Percentiles rank a stretch among this genome's conserved stretches.
These are phyloP conservation scores for Aquilaria yunnanensis DNA, from an alignment of 345 rosid genomes.

Conservation along the genomic window DNA sequence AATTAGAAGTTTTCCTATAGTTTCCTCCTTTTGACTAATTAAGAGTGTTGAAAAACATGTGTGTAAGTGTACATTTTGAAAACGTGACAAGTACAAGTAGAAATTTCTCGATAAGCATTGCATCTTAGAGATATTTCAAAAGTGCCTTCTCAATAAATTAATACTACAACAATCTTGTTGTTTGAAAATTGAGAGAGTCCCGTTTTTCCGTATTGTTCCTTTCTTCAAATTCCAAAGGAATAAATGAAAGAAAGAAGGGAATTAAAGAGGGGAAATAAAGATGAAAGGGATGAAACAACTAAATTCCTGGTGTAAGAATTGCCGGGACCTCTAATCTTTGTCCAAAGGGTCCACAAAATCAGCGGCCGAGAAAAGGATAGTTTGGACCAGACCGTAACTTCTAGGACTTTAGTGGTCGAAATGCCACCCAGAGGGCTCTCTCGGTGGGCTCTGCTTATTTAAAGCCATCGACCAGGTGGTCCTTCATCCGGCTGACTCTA, in stretches of 20 bases:
- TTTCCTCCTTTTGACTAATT: no score
- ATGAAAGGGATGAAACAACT: slow-evolving; percentile 27
- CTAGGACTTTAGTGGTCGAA: slow-evolving; percentile 14
- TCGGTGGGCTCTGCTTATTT: background rate
- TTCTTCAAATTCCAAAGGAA: background rate
- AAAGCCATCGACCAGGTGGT: slow-evolving; percentile 8
- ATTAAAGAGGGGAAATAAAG: slow-evolving; percentile 12
- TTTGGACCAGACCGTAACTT: slow-evolving; percentile 14
- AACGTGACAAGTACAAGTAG: no score
- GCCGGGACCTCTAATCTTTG: slow-evolving; percentile 14
- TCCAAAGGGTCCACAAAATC: slow-evolving; percentile 25
- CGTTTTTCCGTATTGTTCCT: background rate
- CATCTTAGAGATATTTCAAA: no score
- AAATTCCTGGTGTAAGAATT: slow-evolving; percentile 14
- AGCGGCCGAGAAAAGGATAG: background rate
- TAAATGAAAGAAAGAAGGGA: background rate
- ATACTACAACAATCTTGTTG: no score
- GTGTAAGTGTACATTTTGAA: no score
- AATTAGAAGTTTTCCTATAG: no score
- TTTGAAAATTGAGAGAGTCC: background rate
- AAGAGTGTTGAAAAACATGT: no score
- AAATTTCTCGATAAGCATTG: no score
- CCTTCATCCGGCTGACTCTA: slow-evolving; percentile 13
- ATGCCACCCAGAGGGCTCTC: slow-evolving; percentile 8
- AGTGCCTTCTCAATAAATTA: no score